phyloP scores from a whole-genome alignment of 2,329 filamentous ascomycete genomes.

The Exophiala dermatitidis region DNA sequence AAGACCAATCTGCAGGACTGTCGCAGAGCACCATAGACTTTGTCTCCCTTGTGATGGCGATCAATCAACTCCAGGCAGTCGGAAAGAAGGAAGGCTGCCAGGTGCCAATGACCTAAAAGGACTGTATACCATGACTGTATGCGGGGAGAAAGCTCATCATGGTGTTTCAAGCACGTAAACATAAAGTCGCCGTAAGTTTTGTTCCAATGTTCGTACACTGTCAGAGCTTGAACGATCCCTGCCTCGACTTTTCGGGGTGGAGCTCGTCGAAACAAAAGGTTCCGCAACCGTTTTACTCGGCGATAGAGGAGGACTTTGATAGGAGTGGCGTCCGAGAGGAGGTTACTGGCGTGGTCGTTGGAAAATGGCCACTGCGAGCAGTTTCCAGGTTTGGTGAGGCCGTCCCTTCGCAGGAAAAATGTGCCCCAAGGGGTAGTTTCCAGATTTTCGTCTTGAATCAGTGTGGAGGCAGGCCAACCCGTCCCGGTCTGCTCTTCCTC shows the following conservation, averaged over 20 bases:
- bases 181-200: slow-evolving; percentile 47
- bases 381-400: slow-evolving; percentile 12
- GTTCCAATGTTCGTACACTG: slow-evolving; percentile 52
- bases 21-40: slow-evolving; percentile 3
- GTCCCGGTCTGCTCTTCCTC: neutral
- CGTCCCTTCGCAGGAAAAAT: slow-evolving; percentile 29
- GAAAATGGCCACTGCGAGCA: slow-evolving; percentile 49
- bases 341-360: slow-evolving; percentile 45
- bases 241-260: slow-evolving; percentile 41
- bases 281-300: slow-evolving; percentile 50
- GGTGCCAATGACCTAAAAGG: slow-evolving; percentile 52
- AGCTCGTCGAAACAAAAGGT: slow-evolving; percentile 40
- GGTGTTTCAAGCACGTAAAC: slow-evolving; percentile 45
- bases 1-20: slow-evolving; percentile 10
- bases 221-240: slow-evolving; percentile 42
- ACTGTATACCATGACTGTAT: slow-evolving; percentile 56
- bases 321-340: slow-evolving; percentile 48
- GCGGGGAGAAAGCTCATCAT: slow-evolving; percentile 45
- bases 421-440: slow-evolving; percentile 33
- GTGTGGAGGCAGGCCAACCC: neutral
- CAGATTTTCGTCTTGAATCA: neutral
- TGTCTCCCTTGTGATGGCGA: slow-evolving; percentile 21
- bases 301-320: slow-evolving; percentile 55
- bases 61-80: slow-evolving; percentile 50
- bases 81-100: slow-evolving; percentile 49